Evolutionary conservation across 2,329 filamentous ascomycete genomes (phyloP), one percentile per base, ranked within the genome.

Genomic region (Fusarium praegraminearum): DNA sequence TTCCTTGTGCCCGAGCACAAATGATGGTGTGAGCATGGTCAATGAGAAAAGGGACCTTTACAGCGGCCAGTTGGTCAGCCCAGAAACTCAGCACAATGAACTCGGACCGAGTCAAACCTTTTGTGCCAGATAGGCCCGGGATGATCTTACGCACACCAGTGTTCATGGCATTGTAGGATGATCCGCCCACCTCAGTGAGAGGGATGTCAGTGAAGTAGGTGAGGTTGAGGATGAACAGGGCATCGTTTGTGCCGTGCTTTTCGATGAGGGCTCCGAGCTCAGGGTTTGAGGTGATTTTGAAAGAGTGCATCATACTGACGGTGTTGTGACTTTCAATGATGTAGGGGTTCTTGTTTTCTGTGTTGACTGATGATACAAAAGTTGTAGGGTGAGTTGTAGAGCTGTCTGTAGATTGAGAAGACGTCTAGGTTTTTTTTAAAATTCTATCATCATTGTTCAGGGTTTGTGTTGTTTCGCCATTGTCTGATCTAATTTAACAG

Each of bases 171-270:
- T 10, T 22, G 3, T 24, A 11, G 1, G 32, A 38, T 2, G 35
- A 22, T 4, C 7, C 15, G 4, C 28, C 30, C 22, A 44, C 15
- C 7, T 30, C 4, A 8, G n/a, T 3, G 6, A 55, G 41, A 11
- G 26, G 11, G 1, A 15, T 20, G n/a, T 62, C 43, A 3, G 26
- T 16, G 12, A 49, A 62, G 16, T 24, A 44, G 0, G n/a, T 18
- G 4, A 62, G 11, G 13, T 35, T 49, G 11, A 26, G 20, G 18
- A 49, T 35, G 4, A 20, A 30, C 0, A 55, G 12, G 1, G 35
- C 43, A 18, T 63, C 10, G 1, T 22, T 33, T 12, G 33, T 10
- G n/a, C 57, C 43, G 15, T 63, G 43, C 9, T 62, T 63, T 5
- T 62, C 7, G 20, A 56, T 56, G 0, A 49, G 36, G 1, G 32